A percentile compares a stretch with the other conserved stretches of the same genome.
Conservation (phyloP, 2,329 filamentous ascomycete species). For the Talaromyces sp. region DNA sequence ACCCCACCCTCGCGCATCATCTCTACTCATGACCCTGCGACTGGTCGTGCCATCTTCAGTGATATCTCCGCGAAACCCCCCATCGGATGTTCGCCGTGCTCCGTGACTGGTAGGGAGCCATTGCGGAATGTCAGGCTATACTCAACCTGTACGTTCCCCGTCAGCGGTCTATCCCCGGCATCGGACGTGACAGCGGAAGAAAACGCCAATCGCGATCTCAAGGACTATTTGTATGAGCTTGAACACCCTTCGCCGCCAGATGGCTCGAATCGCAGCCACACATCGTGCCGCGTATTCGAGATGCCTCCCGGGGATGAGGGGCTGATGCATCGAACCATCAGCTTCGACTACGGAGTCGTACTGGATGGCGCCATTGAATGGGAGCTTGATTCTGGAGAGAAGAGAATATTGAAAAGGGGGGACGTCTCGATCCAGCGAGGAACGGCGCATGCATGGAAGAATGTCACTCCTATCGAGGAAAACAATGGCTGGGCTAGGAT, state of each 20-base stretch:
- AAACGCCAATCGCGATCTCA: conserved; percentile 1
- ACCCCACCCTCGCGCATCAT: background rate
- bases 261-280: conserved; percentile 14
- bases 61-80: conserved; percentile 3
- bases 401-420: conserved; percentile 42
- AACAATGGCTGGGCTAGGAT: conserved; percentile 42
- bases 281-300: conserved; percentile 45
- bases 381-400: conserved; percentile 49
- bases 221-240: conserved; percentile 2
- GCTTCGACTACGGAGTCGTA: conserved; percentile 52
- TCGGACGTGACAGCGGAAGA: conserved; percentile 4
- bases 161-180: conserved; percentile 2
- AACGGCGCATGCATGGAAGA: conserved; percentile 53
- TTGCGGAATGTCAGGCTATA: conserved; percentile 7
- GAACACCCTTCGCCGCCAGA: conserved; percentile 3
- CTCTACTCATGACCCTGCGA: conserved; percentile 5
- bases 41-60: conserved; percentile 6
- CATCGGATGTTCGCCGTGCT: background rate
- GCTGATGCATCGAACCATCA: conserved; percentile 51
- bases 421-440: conserved; percentile 53
- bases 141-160: conserved; percentile 6
- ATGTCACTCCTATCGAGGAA: conserved; percentile 38
- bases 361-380: conserved; percentile 51
- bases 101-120: background rate
- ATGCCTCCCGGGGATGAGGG: conserved; percentile 41